Percentiles rank a stretch among this genome's conserved stretches.
These are phyloP conservation scores for Ophiostoma piceae DNA, from an alignment of 2,329 filamentous ascomycete genomes.

Conservation along the genomic window DNA sequence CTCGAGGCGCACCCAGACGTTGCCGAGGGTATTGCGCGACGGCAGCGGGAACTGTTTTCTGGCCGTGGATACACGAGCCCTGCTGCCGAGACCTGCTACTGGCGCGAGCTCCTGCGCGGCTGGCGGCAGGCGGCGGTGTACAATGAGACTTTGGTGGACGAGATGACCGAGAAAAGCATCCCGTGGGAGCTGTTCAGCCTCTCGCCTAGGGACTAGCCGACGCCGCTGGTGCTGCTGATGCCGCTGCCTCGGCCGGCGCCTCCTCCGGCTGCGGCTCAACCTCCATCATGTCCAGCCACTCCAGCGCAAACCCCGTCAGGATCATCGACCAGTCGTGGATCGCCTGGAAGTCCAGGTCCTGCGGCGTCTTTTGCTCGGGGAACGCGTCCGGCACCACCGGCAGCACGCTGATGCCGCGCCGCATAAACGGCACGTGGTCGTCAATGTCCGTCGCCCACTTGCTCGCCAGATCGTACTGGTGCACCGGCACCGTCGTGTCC, in stretches of 20 bases:
- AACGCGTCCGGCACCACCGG: conserved; percentile 72
- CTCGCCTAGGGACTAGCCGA: not conserved
- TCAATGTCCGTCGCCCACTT: conserved; percentile 55
- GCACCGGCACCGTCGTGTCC: conserved; percentile 33
- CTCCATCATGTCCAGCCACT: conserved; percentile 68
- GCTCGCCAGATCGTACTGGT: conserved; percentile 23
- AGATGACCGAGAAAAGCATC: not conserved
- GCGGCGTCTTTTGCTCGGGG: conserved; percentile 65
- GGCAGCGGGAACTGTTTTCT: not conserved
- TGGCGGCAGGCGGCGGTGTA: not conserved
- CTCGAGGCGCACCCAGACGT: not conserved
- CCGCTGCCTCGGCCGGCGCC: not conserved
- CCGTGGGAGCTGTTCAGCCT: not conserved
- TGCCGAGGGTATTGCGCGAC: not conserved
- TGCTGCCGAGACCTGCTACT: not conserved
- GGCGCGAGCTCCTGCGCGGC: not conserved
- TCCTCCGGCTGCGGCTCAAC: conserved; percentile 30
- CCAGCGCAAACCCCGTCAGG: conserved; percentile 65
- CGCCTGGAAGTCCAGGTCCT: conserved; percentile 64
- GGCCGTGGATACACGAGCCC: not conserved
- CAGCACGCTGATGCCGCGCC: conserved; percentile 66
- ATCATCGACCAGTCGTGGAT: conserved; percentile 73
- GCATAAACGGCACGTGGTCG: conserved; percentile 74
- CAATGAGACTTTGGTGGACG: not conserved
- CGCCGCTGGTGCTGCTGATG: not conserved